Evolutionary conservation across 1,284 basidiomycete genomes (phyloP), one percentile per base, ranked within the genome.

Genomic region (Ceratobasidium sp.): DNA sequence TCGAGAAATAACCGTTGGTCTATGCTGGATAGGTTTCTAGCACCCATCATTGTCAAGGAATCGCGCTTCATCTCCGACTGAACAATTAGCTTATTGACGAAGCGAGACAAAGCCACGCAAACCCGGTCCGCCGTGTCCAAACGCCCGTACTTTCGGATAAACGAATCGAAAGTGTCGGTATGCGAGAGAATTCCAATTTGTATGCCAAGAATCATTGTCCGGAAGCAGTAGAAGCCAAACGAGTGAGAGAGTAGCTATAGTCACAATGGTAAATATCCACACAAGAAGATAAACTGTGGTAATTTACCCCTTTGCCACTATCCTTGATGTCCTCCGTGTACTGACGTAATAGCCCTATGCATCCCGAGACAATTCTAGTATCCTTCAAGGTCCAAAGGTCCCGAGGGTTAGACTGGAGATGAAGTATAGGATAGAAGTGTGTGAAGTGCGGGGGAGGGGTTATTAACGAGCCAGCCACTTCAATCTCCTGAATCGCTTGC

Each of bases 201-300:
- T 33, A 67, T n/a, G 7, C 46, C 48, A 20, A 50, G 30, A 67
- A 52, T 1, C 46, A 67, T 50, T 10, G 65, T 23, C 14, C 46
- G 65, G 35, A 67, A 67, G 30, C 65, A 67, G 12, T 52, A 67
- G 30, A 67, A 67, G 2, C 65, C 65, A 33, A 67, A 67, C 23
- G 44, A 52, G 46, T 67, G 30, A n/a, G 65, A 50, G 5, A 67
- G 30, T 7, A 67, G 46, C 65, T 67, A 27, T 4, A 23, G 10
- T 14, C n/a, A 4, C 20, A 18, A 2, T 3, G n/a, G 27, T 35
- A 62, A 10, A 4, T 35, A 44, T 7, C 2, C 1, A 46, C 14
- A 14, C 20, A 48, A 14, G 3, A 27, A 8, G 12, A 23, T 23
- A 48, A 30, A 7, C 48, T 30, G n/a, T 1, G 12, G 20, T 48